These are phyloP conservation scores for Botrytis fragariae DNA, from an alignment of 2,329 filamentous ascomycete species.

Conservation along the genomic window DNA sequence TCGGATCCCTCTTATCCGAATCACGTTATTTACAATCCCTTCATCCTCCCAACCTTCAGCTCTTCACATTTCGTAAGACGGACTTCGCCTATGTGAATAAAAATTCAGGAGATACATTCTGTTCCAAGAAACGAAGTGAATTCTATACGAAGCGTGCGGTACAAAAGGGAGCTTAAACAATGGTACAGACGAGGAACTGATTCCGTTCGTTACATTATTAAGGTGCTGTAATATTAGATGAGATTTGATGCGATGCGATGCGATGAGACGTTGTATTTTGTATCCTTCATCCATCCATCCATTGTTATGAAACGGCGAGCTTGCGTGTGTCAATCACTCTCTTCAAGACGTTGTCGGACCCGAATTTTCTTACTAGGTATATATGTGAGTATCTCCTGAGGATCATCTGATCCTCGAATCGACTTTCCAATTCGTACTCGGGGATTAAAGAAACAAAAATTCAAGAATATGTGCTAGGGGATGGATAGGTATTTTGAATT, in stretches of 20 bases:
- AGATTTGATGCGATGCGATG: background rate
- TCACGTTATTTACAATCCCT: background rate
- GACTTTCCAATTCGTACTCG: background rate
- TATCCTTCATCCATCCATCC: background rate
- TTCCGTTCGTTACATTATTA: background rate
- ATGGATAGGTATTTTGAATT: background rate
- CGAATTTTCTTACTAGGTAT: background rate
- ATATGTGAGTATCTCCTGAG: constrained; percentile 11
- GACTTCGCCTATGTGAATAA: background rate
- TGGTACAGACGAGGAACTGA: background rate
- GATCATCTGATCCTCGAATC: constrained; percentile 9
- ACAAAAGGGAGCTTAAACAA: background rate
- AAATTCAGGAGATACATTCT: background rate
- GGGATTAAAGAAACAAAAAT: background rate
- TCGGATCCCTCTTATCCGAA: background rate
- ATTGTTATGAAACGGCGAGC: background rate
- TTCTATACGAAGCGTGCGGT: background rate
- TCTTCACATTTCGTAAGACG: background rate
- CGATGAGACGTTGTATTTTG: constrained; percentile 9
- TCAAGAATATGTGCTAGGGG: background rate
- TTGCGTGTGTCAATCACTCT: background rate
- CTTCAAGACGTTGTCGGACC: background rate
- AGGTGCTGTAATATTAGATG: background rate
- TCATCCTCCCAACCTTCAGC: background rate
- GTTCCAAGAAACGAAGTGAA: background rate